Evolutionary conservation across 805 yeast species (phyloP), one percentile per base, ranked within the genome.

Genomic region (Sugiyamaella marilandica): DNA sequence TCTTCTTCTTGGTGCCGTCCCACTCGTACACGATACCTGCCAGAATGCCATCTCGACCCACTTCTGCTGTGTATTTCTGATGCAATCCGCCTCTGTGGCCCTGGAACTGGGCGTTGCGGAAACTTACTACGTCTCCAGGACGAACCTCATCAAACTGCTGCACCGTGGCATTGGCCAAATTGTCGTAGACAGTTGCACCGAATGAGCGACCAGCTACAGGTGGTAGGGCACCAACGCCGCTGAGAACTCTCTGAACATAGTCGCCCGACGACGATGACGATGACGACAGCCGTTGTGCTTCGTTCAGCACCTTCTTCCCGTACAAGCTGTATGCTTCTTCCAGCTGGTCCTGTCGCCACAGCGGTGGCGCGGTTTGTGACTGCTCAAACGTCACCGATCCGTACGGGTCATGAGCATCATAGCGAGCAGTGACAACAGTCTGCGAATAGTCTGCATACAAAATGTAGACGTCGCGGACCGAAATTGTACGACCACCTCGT

Each of bases 91-190:
- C 74, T 49, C 77, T 76, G 59, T 83, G 87, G 5, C 83, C 79
- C 56, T 79, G 81, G 69, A 92, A 91, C 55, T 78, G 78, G 5
- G 89, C 96, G 52, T 82, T 82, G 61, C 83, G 79, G 56, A 89
- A 78, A 49, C 89, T 86, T 41, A 89, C 69, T 9, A 92, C 75
- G 67, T 94, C 98, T 55, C 99, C 99, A 0, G 95, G 84, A 46
- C 79, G 75, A 51, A 90, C 78, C 39, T 82, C 85, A 51, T 81
- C 89, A 31, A 70, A 62, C 59, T 78, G 82, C 13, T 75, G 69
- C 5, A 81, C 77, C 5, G 73, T 61, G 44, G 81, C 76, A 62
- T 75, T 76, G 54, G 74, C 76, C 61, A 70, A 59, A 59, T 78
- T 85, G 57, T 74, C 72, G 69, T 83, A 90, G 55, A 85, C 75